These are phyloP conservation scores for Cryptococcus sp. DNA, from an alignment of 1,284 basidiomycete species.

Conservation along the genomic window DNA sequence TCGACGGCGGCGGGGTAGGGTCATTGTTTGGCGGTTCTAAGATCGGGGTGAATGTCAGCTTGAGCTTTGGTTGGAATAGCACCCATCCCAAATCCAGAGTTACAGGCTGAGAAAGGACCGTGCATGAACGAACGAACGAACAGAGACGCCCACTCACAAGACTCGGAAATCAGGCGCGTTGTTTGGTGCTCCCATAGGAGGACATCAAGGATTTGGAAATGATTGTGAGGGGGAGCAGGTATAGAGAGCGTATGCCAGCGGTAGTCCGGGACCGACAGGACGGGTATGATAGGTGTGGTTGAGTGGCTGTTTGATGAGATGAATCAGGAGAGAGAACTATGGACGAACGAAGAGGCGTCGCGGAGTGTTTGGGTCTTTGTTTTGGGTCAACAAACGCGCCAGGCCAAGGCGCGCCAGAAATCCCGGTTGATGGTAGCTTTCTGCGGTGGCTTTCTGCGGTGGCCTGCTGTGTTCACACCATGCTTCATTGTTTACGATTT, in stretches of 20 bases:
- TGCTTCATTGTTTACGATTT: no score
- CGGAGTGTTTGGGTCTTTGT: not conserved
- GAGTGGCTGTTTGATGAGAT: no score
- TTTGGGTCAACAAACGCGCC: not conserved
- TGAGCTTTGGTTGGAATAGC: no score
- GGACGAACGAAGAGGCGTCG: not conserved
- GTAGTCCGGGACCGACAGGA: no score
- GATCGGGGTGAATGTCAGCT: not conserved
- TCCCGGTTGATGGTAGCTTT: no score
- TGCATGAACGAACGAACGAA: not conserved
- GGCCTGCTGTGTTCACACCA: no score
- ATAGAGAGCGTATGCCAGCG: no score
- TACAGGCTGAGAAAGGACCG: not conserved
- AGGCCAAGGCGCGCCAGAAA: not conserved
- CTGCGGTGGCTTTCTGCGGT: no score
- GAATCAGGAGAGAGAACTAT: not conserved
- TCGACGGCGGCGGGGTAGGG: constrained; percentile 11
- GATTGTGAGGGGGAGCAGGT: no score
- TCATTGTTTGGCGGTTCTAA: constrained; percentile 8
- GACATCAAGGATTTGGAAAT: not conserved
- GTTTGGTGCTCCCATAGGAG: constrained; percentile 1
- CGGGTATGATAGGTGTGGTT: no score
- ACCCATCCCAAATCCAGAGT: not conserved
- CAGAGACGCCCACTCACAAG: constrained; percentile 1
- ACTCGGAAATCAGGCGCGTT: constrained; percentile 17